Conservation (phyloP, 2,329 filamentous ascomycete species). For the Botrytis hyacinthi region DNA sequence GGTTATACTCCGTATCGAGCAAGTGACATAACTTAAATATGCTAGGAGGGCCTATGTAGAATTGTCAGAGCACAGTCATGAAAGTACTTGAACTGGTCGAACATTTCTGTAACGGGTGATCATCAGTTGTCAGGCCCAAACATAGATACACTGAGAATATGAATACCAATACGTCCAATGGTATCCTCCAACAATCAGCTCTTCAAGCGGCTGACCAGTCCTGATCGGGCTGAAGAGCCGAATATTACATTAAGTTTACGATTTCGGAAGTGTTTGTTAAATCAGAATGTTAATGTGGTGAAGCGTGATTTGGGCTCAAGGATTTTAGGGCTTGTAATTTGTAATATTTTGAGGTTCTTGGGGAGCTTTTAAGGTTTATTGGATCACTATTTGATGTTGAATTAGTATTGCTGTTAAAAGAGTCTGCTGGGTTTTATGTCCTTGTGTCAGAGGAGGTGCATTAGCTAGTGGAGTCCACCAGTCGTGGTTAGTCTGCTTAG, state of each 20-base stretch:
- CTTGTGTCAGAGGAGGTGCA: no score
- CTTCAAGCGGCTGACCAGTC: background rate
- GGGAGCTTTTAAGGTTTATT: accelerated
- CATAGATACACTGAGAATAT: accelerated
- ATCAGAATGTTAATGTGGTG: no score
- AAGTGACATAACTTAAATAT: background rate
- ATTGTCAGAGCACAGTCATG: background rate
- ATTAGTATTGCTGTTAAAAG: background rate
- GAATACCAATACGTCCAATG: background rate
- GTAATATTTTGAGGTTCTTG: no score
- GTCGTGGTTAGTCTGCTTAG: background rate
- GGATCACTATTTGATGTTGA: no score
- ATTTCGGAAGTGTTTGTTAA: background rate
- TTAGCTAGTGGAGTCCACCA: no score
- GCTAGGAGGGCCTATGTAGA: background rate
- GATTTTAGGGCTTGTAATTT: no score
- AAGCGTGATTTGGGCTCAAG: no score
- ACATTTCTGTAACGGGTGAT: background rate
- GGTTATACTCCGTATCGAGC: background rate
- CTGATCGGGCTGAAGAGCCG: no score
- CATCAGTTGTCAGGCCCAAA: background rate
- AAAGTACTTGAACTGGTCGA: background rate
- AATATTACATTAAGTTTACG: background rate
- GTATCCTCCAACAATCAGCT: background rate
- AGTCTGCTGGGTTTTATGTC: background rate